Conservation (phyloP, 2,329 filamentous ascomycete species). For the Blumeriella jaapii region DNA sequence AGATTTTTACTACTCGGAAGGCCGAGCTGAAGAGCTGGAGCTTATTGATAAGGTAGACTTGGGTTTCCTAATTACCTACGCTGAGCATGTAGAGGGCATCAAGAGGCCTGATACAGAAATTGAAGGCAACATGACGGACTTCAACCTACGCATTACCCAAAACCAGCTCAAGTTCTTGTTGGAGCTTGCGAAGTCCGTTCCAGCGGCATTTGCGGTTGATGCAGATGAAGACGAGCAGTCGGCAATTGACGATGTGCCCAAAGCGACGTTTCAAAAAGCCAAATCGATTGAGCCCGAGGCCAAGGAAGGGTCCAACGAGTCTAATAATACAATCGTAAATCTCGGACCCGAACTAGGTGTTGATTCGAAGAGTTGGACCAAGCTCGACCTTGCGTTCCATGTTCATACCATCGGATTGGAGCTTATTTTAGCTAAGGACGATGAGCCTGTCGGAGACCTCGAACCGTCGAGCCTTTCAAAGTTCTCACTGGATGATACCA, state of each 20-base stretch:
- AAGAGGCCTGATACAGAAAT: constrained; percentile 87
- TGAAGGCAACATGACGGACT: constrained; percentile 81
- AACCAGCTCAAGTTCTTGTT: constrained; percentile 83
- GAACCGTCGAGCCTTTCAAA: constrained; percentile 76
- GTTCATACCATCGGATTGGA: constrained; percentile 82
- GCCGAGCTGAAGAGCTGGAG: constrained; percentile 72
- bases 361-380: constrained; percentile 70
- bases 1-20: constrained; percentile 67
- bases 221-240: constrained; percentile 60
- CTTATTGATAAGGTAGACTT: constrained; percentile 96
- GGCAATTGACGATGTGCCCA: constrained; percentile 61
- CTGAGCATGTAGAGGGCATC: constrained; percentile 67
- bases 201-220: constrained; percentile 73
- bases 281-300: constrained; percentile 10
- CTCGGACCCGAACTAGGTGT: constrained; percentile 61
- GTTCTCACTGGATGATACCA: constrained; percentile 89
- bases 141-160: constrained; percentile 82
- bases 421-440: constrained; percentile 64
- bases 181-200: constrained; percentile 78
- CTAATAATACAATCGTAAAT: constrained; percentile 36
- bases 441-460: constrained; percentile 66
- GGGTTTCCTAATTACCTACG: constrained; percentile 82
- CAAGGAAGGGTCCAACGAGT: constrained; percentile 1
- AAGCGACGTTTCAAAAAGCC: constrained; percentile 28
- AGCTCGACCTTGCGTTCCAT: constrained; percentile 83